Evolutionary conservation across 257 asterid genomes (phyloP).

Genomic region (Cynanchum wilfordii): DNA sequence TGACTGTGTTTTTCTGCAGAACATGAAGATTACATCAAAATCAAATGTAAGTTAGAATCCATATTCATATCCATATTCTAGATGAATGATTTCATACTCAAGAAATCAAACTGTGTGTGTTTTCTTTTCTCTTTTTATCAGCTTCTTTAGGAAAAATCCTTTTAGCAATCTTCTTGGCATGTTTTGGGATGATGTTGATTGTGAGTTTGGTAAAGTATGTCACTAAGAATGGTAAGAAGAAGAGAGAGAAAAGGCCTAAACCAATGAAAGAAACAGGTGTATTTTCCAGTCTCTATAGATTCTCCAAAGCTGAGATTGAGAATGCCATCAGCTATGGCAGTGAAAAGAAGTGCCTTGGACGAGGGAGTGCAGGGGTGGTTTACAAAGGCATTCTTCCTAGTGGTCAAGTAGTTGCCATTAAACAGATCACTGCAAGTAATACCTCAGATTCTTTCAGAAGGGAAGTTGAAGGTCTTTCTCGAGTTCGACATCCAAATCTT

Average conservation of each 20-base stretch:
- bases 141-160: slow-evolving; percentile 50
- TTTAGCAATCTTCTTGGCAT: slow-evolving; percentile 38
- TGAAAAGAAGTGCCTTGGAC: slow-evolving; percentile 54
- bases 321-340: slow-evolving; percentile 43
- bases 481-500: slow-evolving; percentile 72
- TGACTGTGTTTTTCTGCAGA: slow-evolving; percentile 33
- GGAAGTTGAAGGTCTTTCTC: slow-evolving; percentile 64
- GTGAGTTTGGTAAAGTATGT: slow-evolving; percentile 44
- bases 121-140: slow-evolving; percentile 14
- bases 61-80: background rate
- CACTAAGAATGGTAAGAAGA: slow-evolving; percentile 29
- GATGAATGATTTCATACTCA: slow-evolving; percentile 4
- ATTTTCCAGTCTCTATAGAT: slow-evolving; percentile 57
- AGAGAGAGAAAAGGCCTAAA: slow-evolving; percentile 27
- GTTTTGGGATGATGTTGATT: slow-evolving; percentile 33
- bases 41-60: slow-evolving; percentile 38
- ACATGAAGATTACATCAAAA: slow-evolving; percentile 37
- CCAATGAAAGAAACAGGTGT: slow-evolving; percentile 27
- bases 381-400: slow-evolving; percentile 76
- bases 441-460: slow-evolving; percentile 61
- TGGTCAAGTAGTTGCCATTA: slow-evolving; percentile 75
- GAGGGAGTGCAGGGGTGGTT: slow-evolving; percentile 84
- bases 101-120: too few relatives aligned
- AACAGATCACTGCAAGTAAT: slow-evolving; percentile 59
- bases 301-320: slow-evolving; percentile 66